Evolutionary conservation across 2,329 filamentous ascomycete genomes (phyloP).

Genomic region (Dactylellina haptotyla): DNA sequence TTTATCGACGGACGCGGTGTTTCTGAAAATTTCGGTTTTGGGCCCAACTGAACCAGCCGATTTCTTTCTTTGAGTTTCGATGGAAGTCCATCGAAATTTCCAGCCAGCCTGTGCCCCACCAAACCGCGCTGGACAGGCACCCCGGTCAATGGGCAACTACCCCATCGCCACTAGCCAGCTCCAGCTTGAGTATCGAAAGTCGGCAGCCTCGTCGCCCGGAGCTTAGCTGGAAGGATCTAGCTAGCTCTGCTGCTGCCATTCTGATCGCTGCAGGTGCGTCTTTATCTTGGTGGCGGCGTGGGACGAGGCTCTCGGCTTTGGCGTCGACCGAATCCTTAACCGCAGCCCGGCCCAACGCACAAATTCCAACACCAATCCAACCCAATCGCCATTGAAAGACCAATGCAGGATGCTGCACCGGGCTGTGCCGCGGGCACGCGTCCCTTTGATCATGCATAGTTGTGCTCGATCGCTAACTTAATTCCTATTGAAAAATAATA

Average conservation of each 20-base stretch:
- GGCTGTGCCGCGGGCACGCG: too few species aligned
- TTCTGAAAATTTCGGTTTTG: slow-evolving; percentile 16
- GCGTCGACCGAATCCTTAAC: slow-evolving; percentile 10
- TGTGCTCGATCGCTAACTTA: too few species aligned
- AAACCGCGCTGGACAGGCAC: slow-evolving; percentile 14
- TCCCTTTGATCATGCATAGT: too few species aligned
- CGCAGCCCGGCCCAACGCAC: slow-evolving; percentile 9
- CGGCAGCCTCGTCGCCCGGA: too few species aligned
- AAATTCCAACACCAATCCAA: slow-evolving; percentile 35
- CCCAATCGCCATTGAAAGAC: too few species aligned
- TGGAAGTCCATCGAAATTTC: slow-evolving; percentile 54
- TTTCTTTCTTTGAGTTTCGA: slow-evolving; percentile 53
- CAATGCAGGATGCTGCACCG: too few species aligned
- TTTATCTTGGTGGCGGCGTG: background rate
- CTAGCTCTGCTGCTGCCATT: background rate
- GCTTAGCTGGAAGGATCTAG: too few species aligned
- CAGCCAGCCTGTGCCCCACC: slow-evolving; percentile 45
- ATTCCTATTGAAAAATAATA: too few species aligned
- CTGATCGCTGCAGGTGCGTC: background rate
- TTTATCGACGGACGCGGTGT: slow-evolving; percentile 43
- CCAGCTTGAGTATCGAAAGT: too few species aligned
- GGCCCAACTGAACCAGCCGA: too few species aligned
- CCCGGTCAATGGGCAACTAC: too few species aligned
- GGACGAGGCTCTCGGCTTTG: background rate
- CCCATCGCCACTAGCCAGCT: background rate